Evolutionary conservation across 2,329 filamentous ascomycete genomes (phyloP).

Genomic region (Claviceps africana): DNA sequence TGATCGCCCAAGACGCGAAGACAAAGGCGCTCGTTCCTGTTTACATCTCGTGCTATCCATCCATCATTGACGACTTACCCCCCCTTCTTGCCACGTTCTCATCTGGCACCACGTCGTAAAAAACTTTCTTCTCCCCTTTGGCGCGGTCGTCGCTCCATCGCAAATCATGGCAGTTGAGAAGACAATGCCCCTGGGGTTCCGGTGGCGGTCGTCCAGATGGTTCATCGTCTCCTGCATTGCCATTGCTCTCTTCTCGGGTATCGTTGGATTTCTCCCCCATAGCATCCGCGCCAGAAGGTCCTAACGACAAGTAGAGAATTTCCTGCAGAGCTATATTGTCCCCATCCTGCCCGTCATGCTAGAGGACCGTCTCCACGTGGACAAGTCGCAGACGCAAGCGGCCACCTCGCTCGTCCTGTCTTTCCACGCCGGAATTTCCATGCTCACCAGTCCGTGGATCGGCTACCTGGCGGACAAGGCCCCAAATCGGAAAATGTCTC

Average conservation of each 20-base stretch:
- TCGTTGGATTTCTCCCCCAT: neutral
- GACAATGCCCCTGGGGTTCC: neutral
- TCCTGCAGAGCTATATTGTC: neutral
- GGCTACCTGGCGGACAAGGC: neutral
- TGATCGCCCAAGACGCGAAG: too few species aligned
- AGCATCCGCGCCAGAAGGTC: too few species aligned
- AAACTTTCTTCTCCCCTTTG: neutral
- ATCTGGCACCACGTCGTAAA: neutral
- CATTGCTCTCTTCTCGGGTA: constrained; percentile 1
- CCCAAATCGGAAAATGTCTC: neutral
- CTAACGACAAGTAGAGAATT: neutral
- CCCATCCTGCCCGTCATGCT: neutral
- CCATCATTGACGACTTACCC: neutral
- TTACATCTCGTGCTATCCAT: neutral
- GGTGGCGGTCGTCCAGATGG: neutral
- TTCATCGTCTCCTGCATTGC: neutral
- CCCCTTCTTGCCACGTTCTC: neutral
- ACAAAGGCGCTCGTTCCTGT: neutral
- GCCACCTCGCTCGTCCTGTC: neutral
- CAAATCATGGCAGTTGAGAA: neutral
- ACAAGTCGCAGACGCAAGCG: neutral
- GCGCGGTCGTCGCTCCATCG: neutral
- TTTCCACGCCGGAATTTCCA: neutral
- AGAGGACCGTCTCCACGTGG: neutral
- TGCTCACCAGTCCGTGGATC: neutral